These are phyloP conservation scores for Jacaranda copaia DNA, from an alignment of 257 asterid species.

Conservation along the genomic window DNA sequence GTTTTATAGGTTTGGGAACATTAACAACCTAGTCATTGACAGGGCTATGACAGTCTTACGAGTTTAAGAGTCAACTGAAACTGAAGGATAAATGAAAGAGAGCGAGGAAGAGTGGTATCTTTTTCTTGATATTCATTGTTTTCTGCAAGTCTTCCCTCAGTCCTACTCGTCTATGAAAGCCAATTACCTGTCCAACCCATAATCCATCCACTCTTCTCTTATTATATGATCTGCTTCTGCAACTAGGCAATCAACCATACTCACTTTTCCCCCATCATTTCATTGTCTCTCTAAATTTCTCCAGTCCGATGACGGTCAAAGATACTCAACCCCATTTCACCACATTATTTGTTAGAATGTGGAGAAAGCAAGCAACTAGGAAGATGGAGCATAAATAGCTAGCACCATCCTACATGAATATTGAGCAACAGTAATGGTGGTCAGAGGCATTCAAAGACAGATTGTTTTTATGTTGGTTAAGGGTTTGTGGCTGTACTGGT, in stretches of 20 bases:
- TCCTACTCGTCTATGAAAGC: too few species aligned
- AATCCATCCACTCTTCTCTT: too few species aligned
- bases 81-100: too few species aligned
- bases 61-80: too few species aligned
- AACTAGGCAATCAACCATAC: neutral
- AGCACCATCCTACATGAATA: neutral
- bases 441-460: neutral
- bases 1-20: too few species aligned
- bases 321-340: neutral
- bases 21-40: too few species aligned
- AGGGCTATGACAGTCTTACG: too few species aligned
- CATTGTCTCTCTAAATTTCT: neutral
- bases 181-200: too few species aligned
- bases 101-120: neutral
- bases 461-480: neutral
- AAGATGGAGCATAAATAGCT: neutral
- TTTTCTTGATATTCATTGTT: neutral
- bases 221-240: too few species aligned
- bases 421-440: neutral
- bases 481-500: neutral
- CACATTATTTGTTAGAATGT: neutral
- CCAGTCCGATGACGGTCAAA: constrained; percentile 1
- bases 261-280: neutral
- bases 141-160: constrained; percentile 8
- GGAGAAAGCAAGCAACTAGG: constrained; percentile 3